Evolutionary conservation across 345 rosid species (phyloP), one percentile per base, ranked within the genome.

Genomic region (Sisymbrium irio): DNA sequence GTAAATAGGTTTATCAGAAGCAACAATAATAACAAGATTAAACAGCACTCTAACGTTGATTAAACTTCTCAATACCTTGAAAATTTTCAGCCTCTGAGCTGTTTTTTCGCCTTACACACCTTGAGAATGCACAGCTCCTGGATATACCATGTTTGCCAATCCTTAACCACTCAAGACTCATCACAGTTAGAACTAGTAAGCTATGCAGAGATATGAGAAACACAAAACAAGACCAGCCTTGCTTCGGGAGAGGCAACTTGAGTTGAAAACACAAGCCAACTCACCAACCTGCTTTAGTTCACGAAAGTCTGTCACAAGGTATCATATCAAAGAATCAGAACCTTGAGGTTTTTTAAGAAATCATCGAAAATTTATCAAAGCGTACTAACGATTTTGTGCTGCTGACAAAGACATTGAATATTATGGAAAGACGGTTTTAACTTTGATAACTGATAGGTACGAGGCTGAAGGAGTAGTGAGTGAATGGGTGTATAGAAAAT

Each of bases 231-330:
- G 42, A 41, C 50, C 4, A 53, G 20, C 7, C 71, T 30, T 64
- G 18, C 58, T 70, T 35, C 50, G 53, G 25, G 45, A 77, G 39
- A 58, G 18, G 35, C 1, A 76, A 30, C 17, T 30, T 40, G 17
- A 53, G 42, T 50, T 35, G 17, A 15, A 69, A 17, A 28, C 10
- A 62, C 45, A 33, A 9, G 60, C 27, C n/a, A 58, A 71, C 89
- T 87, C 79, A 94, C 98, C 97, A 19, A 94, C 91, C 69, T 94
- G 98, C 75, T 91, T 94, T 67, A 94, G 82, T 13, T 94, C 97
- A 30, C 97, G 96, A n/a, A 73, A 94, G 93, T 85, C 98, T 94
- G 90, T 8, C 69, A 69, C 15, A 73, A 19, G 49, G 55, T 41
- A 35, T 45, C 14, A 62, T 44, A 27, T n/a, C n/a, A n/a, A n/a